A percentile compares a stretch with the other conserved stretches of the same genome.
These are phyloP conservation scores for Lupinus albus DNA, from an alignment of 306 rosid species.

Conservation along the genomic window DNA sequence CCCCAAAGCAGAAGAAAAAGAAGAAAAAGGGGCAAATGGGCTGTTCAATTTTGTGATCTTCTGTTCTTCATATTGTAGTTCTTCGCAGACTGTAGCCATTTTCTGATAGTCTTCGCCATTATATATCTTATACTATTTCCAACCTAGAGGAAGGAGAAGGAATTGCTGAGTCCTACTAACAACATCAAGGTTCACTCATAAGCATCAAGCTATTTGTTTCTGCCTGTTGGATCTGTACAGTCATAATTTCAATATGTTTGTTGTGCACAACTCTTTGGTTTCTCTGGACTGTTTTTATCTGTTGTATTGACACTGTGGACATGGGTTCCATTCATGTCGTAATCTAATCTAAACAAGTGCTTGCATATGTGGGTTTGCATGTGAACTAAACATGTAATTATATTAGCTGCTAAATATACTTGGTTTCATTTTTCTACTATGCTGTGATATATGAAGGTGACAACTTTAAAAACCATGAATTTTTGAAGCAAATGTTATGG, in stretches of 20 bases:
- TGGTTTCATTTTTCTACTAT: conserved; percentile 30
- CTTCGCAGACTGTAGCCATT: conserved; percentile 53
- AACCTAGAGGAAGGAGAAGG: conserved; percentile 52
- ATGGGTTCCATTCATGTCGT: conserved; percentile 44
- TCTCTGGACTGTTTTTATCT: conserved; percentile 45
- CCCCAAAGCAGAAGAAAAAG: conserved; percentile 82
- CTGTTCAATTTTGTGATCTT: conserved; percentile 78
- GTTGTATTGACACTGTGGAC: conserved; percentile 45
- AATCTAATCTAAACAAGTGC: conserved; percentile 49
- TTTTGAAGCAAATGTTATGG: conserved; percentile 5
- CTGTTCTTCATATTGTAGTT: conserved; percentile 34
- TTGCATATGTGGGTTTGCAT: conserved; percentile 42
- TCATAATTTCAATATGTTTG: conserved; percentile 50
- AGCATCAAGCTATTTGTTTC: conserved; percentile 50
- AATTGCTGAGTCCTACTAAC: conserved; percentile 50
- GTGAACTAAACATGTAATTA: conserved; percentile 47
- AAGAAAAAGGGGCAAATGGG: conserved; percentile 75
- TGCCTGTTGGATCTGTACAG: conserved; percentile 59
- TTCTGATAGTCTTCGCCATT: conserved; percentile 48
- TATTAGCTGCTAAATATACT: conserved; percentile 48
- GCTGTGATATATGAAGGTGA: neutral
- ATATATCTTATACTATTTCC: conserved; percentile 47
- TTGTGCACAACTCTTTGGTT: conserved; percentile 38
- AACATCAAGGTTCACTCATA: conserved; percentile 42
- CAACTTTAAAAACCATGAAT: conserved; percentile 12